Evolutionary conservation across 2,329 filamentous ascomycete genomes (phyloP).

Genomic region (Xylariaceae sp.): DNA sequence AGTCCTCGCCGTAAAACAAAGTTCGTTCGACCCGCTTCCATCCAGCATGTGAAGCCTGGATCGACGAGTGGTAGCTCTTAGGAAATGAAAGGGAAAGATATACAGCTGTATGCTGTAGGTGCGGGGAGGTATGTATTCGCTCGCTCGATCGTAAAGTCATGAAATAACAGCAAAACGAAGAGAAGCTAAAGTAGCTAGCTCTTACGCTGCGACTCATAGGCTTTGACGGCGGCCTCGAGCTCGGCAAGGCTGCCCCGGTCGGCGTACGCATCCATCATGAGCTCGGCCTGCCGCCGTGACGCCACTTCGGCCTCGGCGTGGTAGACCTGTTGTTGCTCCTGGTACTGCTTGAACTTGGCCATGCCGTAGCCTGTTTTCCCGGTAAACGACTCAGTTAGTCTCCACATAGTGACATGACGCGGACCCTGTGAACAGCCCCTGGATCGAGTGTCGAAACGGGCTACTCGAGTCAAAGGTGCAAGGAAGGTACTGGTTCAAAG

Average conservation of each 20-base stretch:
- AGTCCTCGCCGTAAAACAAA: too few relatives aligned
- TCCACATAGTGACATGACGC: too few relatives aligned
- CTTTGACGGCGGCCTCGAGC: constrained; percentile 43
- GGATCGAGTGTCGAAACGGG: neutral
- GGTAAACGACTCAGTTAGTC: neutral
- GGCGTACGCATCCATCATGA: constrained; percentile 45
- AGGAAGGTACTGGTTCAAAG: constrained; percentile 1
- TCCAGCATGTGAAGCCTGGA: too few relatives aligned
- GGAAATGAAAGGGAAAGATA: too few relatives aligned
- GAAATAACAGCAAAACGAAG: too few relatives aligned
- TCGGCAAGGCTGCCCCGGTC: constrained; percentile 44
- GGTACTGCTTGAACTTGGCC: constrained; percentile 26
- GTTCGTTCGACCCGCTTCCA: too few relatives aligned
- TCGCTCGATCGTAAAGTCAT: too few relatives aligned
- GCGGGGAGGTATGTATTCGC: too few relatives aligned
- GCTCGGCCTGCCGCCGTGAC: constrained; percentile 33
- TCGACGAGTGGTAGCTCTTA: too few relatives aligned
- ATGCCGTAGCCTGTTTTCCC: constrained; percentile 25
- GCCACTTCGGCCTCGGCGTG: constrained; percentile 29
- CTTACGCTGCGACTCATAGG: constrained; percentile 36
- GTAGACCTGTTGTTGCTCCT: constrained; percentile 19
- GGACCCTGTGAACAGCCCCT: too few relatives aligned
- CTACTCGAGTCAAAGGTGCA: constrained; percentile 1
- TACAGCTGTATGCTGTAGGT: too few relatives aligned
- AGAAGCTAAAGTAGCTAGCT: too few relatives aligned